Percentiles rank a stretch among this genome's conserved stretches.
Evolutionary conservation across 1,284 basidiomycete species (phyloP).

Genomic region (Coriolopsis trogii): DNA sequence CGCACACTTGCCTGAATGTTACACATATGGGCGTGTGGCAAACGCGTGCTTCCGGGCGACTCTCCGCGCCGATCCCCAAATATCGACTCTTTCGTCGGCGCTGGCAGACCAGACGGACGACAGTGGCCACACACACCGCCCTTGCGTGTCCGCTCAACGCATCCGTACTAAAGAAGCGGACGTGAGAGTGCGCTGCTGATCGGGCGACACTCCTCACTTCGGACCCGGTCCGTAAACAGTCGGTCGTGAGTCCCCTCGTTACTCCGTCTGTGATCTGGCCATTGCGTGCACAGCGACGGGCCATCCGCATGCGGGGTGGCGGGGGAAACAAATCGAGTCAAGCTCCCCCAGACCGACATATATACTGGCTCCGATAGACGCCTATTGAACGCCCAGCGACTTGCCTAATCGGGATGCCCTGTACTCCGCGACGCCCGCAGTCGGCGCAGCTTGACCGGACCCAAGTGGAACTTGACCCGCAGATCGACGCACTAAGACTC

Average conservation of each 20-base stretch:
- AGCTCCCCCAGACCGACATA: not conserved
- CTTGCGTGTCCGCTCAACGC: not conserved
- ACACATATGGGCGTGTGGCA: slow-evolving; percentile 8
- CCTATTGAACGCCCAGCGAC: no score
- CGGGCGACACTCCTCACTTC: slow-evolving; percentile 1
- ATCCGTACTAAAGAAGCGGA: slow-evolving; percentile 4
- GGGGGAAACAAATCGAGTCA: not conserved
- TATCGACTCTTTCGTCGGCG: not conserved
- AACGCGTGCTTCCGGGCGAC: slow-evolving; percentile 3
- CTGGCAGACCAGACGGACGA: no score
- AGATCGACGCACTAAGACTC: no score
- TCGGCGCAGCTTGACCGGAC: no score
- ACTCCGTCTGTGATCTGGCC: not conserved
- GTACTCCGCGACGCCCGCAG: no score
- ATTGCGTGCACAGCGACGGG: no score
- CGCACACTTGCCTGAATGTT: slow-evolving; percentile 12
- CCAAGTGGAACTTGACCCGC: no score
- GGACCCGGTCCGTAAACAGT: slow-evolving; percentile 8
- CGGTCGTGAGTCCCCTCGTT: not conserved
- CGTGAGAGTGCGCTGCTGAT: slow-evolving; percentile 8
- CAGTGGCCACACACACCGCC: no score
- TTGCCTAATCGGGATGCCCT: no score
- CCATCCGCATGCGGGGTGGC: no score
- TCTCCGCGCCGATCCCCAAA: slow-evolving; percentile 6
- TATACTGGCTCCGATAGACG: not conserved